Evolutionary conservation across 2,329 filamentous ascomycete genomes (phyloP), one percentile per base, ranked within the genome.

Genomic region (Ploettnerulaceae sp.): DNA sequence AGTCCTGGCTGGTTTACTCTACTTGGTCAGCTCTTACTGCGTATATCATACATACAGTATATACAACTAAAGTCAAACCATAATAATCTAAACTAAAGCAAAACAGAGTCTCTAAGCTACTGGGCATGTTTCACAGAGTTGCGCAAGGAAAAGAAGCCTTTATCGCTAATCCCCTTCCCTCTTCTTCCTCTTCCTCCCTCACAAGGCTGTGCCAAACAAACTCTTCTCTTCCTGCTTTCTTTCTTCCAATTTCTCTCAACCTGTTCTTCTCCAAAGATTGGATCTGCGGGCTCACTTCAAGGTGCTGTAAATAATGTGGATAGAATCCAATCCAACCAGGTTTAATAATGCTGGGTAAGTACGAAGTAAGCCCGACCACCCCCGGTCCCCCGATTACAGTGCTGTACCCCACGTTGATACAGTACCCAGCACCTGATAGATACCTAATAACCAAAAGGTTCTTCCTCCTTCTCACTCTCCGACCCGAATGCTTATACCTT

Each of bases 311-410:
- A n/a, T n/a, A n/a, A n/a, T n/a, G n/a, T n/a, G n/a, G n/a, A n/a
- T n/a, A n/a, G n/a, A n/a, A n/a, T n/a, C n/a, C n/a, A n/a, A n/a
- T n/a, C n/a, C n/a, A n/a, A n/a, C n/a, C n/a, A n/a, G n/a, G n/a
- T n/a, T n/a, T n/a, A n/a, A n/a, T n/a, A n/a, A n/a, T 33, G 31
- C 9, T 17, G 26, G 11, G 26, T n/a, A 29, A n/a, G 20, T 43
- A 43, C 51, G 52, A 36, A 56, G 48, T 56, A 49, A 53, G 48
- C 53, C 36, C 31, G 40, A 53, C 32, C n/a, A n/a, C n/a, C n/a
- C 41, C 41, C 52, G 38, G 45, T 42, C 49, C 31, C 17, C 42
- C 31, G 34, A 45, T 47, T 32, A 15, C 31, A 5, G 8, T 15
- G 15, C 17, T 20, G n/a, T 31, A 53, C 53, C 51, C 55, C 55